Conservation (phyloP, 169 alveolate species). For the Plasmodium billcollinsi region DNA sequence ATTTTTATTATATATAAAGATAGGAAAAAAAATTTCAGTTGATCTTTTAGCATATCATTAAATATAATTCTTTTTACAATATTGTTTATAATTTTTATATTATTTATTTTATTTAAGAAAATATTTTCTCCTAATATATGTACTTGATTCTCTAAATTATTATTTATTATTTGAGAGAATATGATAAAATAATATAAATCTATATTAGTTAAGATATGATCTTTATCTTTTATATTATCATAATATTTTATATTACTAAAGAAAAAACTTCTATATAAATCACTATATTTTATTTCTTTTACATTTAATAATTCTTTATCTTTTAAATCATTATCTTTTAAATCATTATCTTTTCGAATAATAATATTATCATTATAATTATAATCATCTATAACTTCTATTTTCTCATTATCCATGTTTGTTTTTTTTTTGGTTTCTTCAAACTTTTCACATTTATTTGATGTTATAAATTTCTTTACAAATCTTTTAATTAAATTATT, state of each 20-base stretch:
- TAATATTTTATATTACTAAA: conserved; percentile 30
- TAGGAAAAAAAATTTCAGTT: conserved; percentile 50
- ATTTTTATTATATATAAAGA: conserved; percentile 42
- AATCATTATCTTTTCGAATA: background rate
- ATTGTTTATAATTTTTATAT: conserved; percentile 65
- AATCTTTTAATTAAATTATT: no score
- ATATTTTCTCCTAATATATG: conserved; percentile 66
- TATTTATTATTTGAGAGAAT: conserved; percentile 67
- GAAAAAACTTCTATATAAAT: conserved; percentile 22
- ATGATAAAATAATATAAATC: conserved; percentile 59
- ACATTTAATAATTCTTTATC: background rate
- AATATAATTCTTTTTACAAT: conserved; percentile 57
- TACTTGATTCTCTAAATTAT: conserved; percentile 54
- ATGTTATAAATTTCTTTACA: no score
- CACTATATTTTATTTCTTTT: conserved; percentile 12
- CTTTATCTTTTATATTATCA: conserved; percentile 41
- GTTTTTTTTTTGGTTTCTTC: background rate
- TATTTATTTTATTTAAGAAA: conserved; percentile 44
- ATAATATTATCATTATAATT: background rate
- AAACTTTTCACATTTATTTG: conserved; percentile 12
- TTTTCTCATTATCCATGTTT: background rate
- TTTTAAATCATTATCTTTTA: background rate
- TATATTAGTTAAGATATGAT: conserved; percentile 18
- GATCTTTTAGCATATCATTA: conserved; percentile 63
- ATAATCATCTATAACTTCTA: background rate